These are phyloP conservation scores for Lecanoromycetidae sp. DNA, from an alignment of 2,329 filamentous ascomycete species.

Conservation along the genomic window DNA sequence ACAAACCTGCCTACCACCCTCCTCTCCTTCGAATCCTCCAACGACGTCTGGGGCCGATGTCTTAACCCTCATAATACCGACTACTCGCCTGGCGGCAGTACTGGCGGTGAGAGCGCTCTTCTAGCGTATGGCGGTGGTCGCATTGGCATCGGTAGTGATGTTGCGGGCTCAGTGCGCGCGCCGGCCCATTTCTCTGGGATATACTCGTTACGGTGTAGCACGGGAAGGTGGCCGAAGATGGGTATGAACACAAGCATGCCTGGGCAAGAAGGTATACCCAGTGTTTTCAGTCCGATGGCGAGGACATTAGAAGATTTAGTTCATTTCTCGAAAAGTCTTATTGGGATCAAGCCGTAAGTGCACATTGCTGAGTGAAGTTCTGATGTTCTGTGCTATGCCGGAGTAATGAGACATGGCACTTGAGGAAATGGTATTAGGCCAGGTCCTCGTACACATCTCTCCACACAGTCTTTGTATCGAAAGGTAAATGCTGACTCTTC, in stretches of 20 bases:
- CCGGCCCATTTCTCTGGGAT: constrained; percentile 86
- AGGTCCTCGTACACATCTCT: no score
- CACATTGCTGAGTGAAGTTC: no score
- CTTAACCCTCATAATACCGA: constrained; percentile 72
- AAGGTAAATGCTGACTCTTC: no score
- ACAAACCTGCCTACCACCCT: constrained; percentile 81
- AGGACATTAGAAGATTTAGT: constrained; percentile 68
- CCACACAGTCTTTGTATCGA: no score
- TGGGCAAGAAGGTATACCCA: constrained; percentile 79
- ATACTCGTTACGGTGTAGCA: constrained; percentile 76
- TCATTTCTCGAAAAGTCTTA: constrained; percentile 69
- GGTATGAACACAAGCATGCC: constrained; percentile 80
- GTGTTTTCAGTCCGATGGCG: constrained; percentile 87
- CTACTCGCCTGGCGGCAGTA: constrained; percentile 82
- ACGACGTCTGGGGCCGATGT: constrained; percentile 68
- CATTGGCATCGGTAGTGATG: constrained; percentile 83
- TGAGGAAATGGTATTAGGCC: no score
- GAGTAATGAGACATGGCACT: no score
- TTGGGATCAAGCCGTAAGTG: constrained; percentile 37
- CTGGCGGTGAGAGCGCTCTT: constrained; percentile 71
- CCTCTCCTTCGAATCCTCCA: constrained; percentile 71
- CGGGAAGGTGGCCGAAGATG: constrained; percentile 72
- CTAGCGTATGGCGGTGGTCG: constrained; percentile 69
- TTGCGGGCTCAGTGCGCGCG: constrained; percentile 74
- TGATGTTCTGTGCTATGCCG: no score